Evolutionary conservation across 768 basidiomycete genomes (phyloP), one percentile per base, ranked within the genome.

Genomic region (Multifurca ochricompacta): DNA sequence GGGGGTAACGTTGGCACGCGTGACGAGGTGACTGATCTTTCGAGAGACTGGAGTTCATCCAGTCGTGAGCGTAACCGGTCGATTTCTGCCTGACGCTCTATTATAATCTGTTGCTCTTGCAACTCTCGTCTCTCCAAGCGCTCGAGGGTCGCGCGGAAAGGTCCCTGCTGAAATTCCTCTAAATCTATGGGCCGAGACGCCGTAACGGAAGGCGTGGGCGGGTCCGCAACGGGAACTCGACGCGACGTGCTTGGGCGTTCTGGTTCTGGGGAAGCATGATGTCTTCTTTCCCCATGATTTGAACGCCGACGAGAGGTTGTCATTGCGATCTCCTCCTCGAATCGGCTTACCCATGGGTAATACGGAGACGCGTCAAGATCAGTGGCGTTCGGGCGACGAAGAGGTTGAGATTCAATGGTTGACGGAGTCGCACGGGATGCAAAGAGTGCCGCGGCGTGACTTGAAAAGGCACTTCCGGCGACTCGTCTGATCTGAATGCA

Each of bases 81-180:
- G 13, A 57, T 57, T 37, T 62, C 55, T 30, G 58, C 56, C 35
- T 50, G 53, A 37, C 62, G 53, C 45, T 53, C 62, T 36, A 49
- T 44, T 39, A 53, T 48, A 14, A 41, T 41, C 40, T 52, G 56
- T 14, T 52, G 56, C 6, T 57, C 55, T 32, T 51, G 54, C 31
- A 36, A 16, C 45, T 51, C 59, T 25, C 36, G 54, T 40, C 45
- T 32, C 28, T 44, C 44, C 36, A 48, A 27, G 32, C 54, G 40
- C 30, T 62, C 55, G 27, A 62, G 36, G 23, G 59, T 57, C 6
- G 65, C 66, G 14, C 67, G 64, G 59, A 67, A 68, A 3, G 66
- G 67, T 6, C 67, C 67, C 1, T 63, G 62, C 30, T 60, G 64
- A 41, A 60, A 68, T 14, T 58, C 61, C 19, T 64, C 59, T 19